Base-by-base conservation (phyloP, 1,284 basidiomycete species). In the Coriolopsis trogii region DNA sequence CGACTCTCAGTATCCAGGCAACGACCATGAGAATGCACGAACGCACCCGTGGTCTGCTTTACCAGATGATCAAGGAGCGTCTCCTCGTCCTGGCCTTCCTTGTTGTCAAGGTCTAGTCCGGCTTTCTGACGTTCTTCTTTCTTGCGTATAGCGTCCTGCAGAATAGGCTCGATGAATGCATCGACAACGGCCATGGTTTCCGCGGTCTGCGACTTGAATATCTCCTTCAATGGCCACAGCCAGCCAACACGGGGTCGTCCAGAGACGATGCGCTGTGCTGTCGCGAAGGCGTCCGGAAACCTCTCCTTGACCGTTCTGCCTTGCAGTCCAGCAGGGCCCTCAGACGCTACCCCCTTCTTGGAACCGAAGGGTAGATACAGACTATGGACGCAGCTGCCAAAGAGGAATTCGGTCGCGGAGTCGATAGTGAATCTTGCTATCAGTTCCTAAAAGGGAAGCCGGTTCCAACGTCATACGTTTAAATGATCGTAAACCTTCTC, bases 361-460 rank as follows among this genome's bases (percentile, higher is more conserved):
- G 25, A 66, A 0, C 85, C 84, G 4, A 86, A 73, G 3, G 74
- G 62, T 1, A 72, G 74, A 5, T 79, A 78, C 16, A 88, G 70
- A 5, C 84, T 86, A 53, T 84, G 73, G 34, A 88, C 64, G 57
- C 81, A 81, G 43, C 71, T 71, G 3, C 84, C 85, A 57, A 87
- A 87, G 36, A 88, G 71, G 63, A 87, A 89, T 48, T 87, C 85
- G 8, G 85, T 85, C 0, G 85, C 84, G 1, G 81, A 76, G 63
- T 87, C 88, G 33, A 90, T 75, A 0, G 85, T 82, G 63, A 90
- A 88, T 3, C 88, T 80, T 3, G 79, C 72, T 56, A 80, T 83
- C 6, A 91, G 73, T 62, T 89, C 87, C 63, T 90, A 80, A 23
- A 6, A 23, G 21, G 18, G 6, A 15, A 7, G n/a, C n/a, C 4